Evolutionary conservation across 129 eudicot species (phyloP).

Genomic region (Calendula officinalis): DNA sequence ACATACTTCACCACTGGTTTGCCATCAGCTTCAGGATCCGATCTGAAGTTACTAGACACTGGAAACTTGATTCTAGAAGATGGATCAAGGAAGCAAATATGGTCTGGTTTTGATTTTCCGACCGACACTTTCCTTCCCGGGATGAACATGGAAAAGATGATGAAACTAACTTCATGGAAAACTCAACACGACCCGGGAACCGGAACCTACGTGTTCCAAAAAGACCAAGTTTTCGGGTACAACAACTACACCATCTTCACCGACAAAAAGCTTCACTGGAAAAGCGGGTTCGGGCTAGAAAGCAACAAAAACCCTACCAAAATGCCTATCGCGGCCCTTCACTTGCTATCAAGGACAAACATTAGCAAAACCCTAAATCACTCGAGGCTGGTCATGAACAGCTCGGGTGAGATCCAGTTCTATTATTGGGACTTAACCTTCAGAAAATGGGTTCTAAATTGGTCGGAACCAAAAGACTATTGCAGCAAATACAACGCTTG

Average conservation of each 20-base stretch:
- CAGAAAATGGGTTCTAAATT: slow-evolving; percentile 27
- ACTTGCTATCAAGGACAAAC: slow-evolving; percentile 28
- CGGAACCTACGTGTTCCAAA: slow-evolving; percentile 44
- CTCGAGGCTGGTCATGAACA: slow-evolving; percentile 35
- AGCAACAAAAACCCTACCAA: slow-evolving; percentile 31
- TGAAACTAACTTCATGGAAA: slow-evolving; percentile 57
- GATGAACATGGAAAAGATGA: slow-evolving; percentile 40
- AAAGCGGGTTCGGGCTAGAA: slow-evolving; percentile 35
- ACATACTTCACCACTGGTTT: slow-evolving; percentile 18
- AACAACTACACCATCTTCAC: slow-evolving; percentile 31
- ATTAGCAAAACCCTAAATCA: neutral
- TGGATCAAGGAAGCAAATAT: slow-evolving; percentile 20
- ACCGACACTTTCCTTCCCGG: slow-evolving; percentile 65
- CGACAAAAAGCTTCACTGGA: slow-evolving; percentile 34
- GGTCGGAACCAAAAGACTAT: slow-evolving; percentile 40
- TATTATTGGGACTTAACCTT: slow-evolving; percentile 14
- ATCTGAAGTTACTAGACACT: slow-evolving; percentile 35
- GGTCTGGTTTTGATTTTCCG: slow-evolving; percentile 60
- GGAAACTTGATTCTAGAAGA: slow-evolving; percentile 49
- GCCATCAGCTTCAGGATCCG: slow-evolving; percentile 18
- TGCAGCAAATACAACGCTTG: slow-evolving; percentile 36
- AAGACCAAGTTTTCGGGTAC: slow-evolving; percentile 35
- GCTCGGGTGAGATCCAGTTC: slow-evolving; percentile 42
- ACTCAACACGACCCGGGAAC: slow-evolving; percentile 46
- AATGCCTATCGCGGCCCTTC: slow-evolving; percentile 28